Base-by-base conservation (phyloP, 805 yeast species). In the Suhomyces emberorum region DNA sequence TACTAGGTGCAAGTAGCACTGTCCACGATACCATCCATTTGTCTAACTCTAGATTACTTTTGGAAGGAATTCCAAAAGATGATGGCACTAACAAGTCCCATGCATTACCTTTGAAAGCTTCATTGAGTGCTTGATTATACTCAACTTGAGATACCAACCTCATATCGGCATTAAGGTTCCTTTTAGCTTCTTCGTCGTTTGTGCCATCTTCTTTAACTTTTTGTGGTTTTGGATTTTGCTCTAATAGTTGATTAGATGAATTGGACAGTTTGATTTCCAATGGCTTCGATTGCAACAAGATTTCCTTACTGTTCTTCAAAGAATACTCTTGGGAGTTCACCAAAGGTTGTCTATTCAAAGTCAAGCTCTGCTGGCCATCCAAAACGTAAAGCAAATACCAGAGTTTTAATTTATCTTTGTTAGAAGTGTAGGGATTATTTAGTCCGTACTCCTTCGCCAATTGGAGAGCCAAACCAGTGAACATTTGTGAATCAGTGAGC, bases 11-110 rank as follows among this genome's bases (percentile, higher is more conserved):
- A 15, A 81, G 58, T 27, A 81, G 55, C 8, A 82, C 84, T 0
- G 88, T 79, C 88, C 88, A 81, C 15, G 81, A 80, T 4, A 81
- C 85, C 86, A 81, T 81, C 88, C 88, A 81, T 55, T 74, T 79
- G 49, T 81, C 88, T 24, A 81, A 57, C 39, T 80, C 85, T 38
- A 81, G 56, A 50, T 81, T 81, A 5, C 80, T 72, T 45, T 74
- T 76, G 51, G 83, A 81, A 0, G 87, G 87, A 7, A 81, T 67
- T 0, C 88, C 88, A 52, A 81, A 75, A 1, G 76, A 62, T 2
- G 78, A 63, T 0, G 87, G 87, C 0, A 76, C 63, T 26, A 81
- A 55, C 15, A 78, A 52, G 37, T 74, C 79, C 83, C 84, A 77
- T 0, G 81, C 79, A 43, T 74, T 66, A 2, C 80, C 81, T 34